Evolutionary conservation across 2,329 filamentous ascomycete species (phyloP).

Genomic region (Clonostachys byssicola): DNA sequence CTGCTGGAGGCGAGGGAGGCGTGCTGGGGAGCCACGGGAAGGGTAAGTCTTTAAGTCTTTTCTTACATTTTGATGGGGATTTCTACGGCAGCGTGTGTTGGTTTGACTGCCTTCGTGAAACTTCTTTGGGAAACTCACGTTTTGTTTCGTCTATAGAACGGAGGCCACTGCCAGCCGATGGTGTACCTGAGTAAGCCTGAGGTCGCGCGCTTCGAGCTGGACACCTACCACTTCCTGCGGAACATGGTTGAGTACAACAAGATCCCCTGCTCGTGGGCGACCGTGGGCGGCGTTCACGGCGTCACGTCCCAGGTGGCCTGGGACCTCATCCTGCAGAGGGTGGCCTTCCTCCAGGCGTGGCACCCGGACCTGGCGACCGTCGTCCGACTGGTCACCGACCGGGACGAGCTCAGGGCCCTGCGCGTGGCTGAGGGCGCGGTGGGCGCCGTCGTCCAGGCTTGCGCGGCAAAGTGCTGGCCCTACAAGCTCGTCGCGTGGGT

Average conservation of each 20-base stretch:
- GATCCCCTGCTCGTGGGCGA: conserved; percentile 68
- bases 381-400: conserved; percentile 31
- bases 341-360: conserved; percentile 41
- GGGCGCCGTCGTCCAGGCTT: conserved; percentile 60
- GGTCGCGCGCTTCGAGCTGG: conserved; percentile 68
- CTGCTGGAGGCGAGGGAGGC: conserved; percentile 76
- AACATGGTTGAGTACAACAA: conserved; percentile 49
- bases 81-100: background rate
- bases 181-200: conserved; percentile 57
- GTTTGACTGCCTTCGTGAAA: background rate
- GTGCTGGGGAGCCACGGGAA: conserved; percentile 80
- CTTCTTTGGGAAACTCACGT: background rate
- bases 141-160: conserved; percentile 40
- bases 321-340: conserved; percentile 40
- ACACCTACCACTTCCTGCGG: conserved; percentile 59
- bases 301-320: conserved; percentile 56
- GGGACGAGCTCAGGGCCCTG: conserved; percentile 40
- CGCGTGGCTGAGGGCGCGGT: conserved; percentile 36
- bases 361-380: conserved; percentile 54
- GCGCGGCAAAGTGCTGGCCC: conserved; percentile 72
- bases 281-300: conserved; percentile 58
- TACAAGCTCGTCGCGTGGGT: conserved; percentile 79
- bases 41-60: conserved; percentile 44
- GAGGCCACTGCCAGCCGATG: conserved; percentile 71
- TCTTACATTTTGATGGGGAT: background rate